Evolutionary conservation across 441 rosid genomes (phyloP), one percentile per base, ranked within the genome.

Genomic region (Erodium moschatum): DNA sequence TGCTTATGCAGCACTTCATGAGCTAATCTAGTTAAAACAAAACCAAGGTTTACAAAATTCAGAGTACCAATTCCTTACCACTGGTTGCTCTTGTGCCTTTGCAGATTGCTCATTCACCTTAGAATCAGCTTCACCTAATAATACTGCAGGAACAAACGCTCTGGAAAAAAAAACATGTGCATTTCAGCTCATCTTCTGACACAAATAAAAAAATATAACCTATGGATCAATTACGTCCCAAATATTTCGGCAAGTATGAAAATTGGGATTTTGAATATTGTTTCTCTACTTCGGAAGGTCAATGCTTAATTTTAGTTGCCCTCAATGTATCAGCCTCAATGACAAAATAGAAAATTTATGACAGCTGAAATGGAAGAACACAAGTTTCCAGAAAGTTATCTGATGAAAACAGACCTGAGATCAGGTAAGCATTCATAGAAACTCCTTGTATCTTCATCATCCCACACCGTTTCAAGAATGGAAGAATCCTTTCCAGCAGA

Each of bases 131-230:
- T 95, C 99, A 74, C 94, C 99, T 82, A 95, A 78, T 73, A 95
- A 78, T 67, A 95, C 98, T 68, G 98, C 98, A 66, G 99, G 99
- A 81, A 92, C 98, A 84, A 92, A 95, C 80, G 98, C 98, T 84
- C 99, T 95, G 75, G 63, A 70, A 67, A 67, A 19, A 74, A 74
- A 74, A 78, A 79, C 58, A 78, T 24, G 64, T 21, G 77, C 21
- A 58, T 27, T 56, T 21, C 27, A 60, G 64, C 15, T 27, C 27
- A 21, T 60, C 64, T 20, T 60, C 64, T 20, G 12, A 20, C 24
- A 10, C 15, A 21, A 60, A 21, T 19, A 20, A 60, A 60, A 21
- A 60, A 60, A 20, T 20, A 2, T 20, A 16, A 60, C 64, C 24
- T 60, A 60, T 48, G 56, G 21, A 60, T 60, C 64, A 60, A 20